Conservation (phyloP, 306 rosid species). For the Cicer arietinum region DNA sequence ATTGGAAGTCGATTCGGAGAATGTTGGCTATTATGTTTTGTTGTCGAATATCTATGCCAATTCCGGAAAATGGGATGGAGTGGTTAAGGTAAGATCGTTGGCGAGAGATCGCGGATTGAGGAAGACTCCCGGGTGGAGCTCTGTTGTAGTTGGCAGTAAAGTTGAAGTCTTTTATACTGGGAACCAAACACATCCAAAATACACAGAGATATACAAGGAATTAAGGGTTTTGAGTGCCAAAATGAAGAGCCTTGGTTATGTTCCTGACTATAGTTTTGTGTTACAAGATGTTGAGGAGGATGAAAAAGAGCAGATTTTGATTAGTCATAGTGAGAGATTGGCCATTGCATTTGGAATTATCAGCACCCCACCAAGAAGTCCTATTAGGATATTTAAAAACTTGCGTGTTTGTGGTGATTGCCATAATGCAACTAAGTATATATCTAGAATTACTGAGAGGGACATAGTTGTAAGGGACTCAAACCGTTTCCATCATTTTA, state of each 20-base stretch:
- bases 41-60: conserved; percentile 59
- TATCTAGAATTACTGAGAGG: conserved; percentile 35
- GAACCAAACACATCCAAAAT: conserved; percentile 56
- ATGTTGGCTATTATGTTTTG: conserved; percentile 61
- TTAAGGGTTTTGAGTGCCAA: conserved; percentile 48
- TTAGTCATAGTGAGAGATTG: conserved; percentile 57
- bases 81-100: conserved; percentile 32
- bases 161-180: conserved; percentile 60
- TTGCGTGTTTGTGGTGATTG: conserved; percentile 37
- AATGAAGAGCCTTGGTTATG: conserved; percentile 59
- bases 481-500: conserved; percentile 34
- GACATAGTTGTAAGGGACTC: conserved; percentile 34
- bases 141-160: conserved; percentile 48
- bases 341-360: conserved; percentile 60
- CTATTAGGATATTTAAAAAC: conserved; percentile 33
- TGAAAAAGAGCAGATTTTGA: conserved; percentile 59
- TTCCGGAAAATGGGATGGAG: conserved; percentile 52
- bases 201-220: conserved; percentile 50
- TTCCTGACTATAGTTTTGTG: conserved; percentile 59
- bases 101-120: conserved; percentile 40
- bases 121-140: conserved; percentile 42
- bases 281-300: conserved; percentile 60
- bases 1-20: conserved; percentile 54
- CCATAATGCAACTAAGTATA: conserved; percentile 27
- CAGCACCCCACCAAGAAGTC: conserved; percentile 52